Conservation (phyloP, 1,284 basidiomycete species). For the Exsudoporus floridanus region DNA sequence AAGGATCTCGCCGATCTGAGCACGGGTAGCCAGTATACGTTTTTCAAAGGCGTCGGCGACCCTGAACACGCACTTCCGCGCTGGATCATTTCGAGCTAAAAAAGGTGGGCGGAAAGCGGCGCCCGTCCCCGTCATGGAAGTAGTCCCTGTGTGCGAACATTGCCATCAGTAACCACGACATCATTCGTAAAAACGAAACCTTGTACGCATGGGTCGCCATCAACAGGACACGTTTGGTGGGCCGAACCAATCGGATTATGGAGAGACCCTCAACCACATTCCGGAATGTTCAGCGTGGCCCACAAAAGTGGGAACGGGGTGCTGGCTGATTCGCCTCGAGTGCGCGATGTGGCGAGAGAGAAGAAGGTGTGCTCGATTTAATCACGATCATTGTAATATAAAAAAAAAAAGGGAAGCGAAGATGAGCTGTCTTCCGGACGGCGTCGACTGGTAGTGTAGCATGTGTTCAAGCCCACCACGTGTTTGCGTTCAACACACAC, state of each 20-base stretch:
- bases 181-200: conserved; percentile 1
- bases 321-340: neutral
- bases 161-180: neutral
- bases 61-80: neutral
- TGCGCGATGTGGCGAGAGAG: conserved; percentile 6
- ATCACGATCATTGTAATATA: conserved; percentile 4
- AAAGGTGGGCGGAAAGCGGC: neutral
- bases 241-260: conserved; percentile 3
- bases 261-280: neutral
- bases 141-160: conserved; percentile 1
- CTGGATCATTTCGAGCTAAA: conserved; percentile 1
- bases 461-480: conserved; percentile 22
- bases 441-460: neutral
- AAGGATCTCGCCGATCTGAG: neutral
- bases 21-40: neutral
- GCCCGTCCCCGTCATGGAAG: neutral
- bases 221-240: conserved; percentile 1
- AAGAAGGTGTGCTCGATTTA: conserved; percentile 4
- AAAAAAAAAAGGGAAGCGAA: neutral
- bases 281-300: neutral
- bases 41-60: neutral
- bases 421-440: neutral
- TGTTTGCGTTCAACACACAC: conserved; percentile 23
- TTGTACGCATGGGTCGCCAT: neutral
- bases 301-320: neutral